These are phyloP conservation scores for Celoporthe dispersa DNA, from an alignment of 2,329 filamentous ascomycete genomes.

Conservation along the genomic window DNA sequence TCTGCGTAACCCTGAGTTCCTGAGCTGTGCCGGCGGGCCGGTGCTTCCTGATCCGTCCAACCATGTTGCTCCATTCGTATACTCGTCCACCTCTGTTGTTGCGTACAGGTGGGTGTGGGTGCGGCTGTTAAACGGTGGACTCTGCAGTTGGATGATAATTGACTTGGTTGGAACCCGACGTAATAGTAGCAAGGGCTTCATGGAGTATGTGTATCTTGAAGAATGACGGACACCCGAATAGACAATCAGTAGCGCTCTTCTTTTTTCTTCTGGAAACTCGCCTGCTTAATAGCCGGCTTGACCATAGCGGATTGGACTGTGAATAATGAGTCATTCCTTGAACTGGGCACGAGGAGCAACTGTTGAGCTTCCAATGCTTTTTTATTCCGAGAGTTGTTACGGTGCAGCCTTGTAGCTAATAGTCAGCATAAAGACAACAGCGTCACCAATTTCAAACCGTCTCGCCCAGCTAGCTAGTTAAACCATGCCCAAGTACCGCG, in stretches of 20 bases:
- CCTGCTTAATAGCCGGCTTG: not conserved
- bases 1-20: too few relatives aligned
- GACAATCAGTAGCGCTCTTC: not conserved
- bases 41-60: too few relatives aligned
- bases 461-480: not conserved
- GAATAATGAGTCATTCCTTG: not conserved
- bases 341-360: not conserved
- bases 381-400: not conserved
- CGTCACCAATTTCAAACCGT: too few relatives aligned
- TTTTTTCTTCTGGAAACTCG: not conserved
- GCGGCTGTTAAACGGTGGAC: not conserved
- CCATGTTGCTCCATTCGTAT: too few relatives aligned
- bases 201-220: too few relatives aligned
- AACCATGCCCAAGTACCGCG: slow-evolving; percentile 61
- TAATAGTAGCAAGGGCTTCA: too few relatives aligned
- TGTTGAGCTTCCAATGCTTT: not conserved
- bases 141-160: not conserved
- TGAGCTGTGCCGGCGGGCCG: too few relatives aligned
- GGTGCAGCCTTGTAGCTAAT: not conserved
- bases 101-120: not conserved
- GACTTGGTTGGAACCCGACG: not conserved
- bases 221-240: too few relatives aligned
- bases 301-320: not conserved
- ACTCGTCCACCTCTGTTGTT: too few relatives aligned
- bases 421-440: not conserved